Evolutionary conservation across 306 rosid genomes (phyloP), one percentile per base, ranked within the genome.

Genomic region (Malus fusca): DNA sequence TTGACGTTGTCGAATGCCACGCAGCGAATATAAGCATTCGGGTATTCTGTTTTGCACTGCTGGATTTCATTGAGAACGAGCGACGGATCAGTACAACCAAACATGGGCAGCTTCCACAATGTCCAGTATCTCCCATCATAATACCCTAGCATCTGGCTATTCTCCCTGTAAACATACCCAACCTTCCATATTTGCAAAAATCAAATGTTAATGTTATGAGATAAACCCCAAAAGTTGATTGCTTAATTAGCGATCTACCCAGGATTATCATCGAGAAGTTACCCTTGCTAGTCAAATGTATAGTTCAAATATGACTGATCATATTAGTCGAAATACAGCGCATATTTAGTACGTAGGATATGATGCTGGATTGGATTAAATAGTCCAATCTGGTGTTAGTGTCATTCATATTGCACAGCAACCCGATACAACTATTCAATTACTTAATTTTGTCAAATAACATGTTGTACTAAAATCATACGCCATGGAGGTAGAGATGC

Each of bases 121-220:
- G 97, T 89, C 94, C 97, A 91, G 73, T 91, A 91, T 72, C 97
- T 87, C 13, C 97, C 97, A 79, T 91, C 97, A 77, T 91, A 89
- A 79, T 91, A 91, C n/a, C 97, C 97, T 4, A 94, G 91, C 82
- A 83, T 89, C 43, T 21, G 70, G 78, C 92, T 89, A 73, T 89
- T 86, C 74, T 82, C 91, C 75, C 94, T 87, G 4, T 13, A 69
- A 67, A 91, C 26, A 74, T 25, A 17, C 62, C 94, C 97, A 75
- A 72, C 74, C 97, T 91, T 83, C 79, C 67, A 71, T 19, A 13
- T 2, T 31, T 40, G 25, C 55, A 73, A 35, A 15, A 23, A 40
- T 25, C 53, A 72, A 61, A 72, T 15, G 23, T 37, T 25, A 56
- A 58, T 9, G 6, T n/a, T 4, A 6, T 14, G 3, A 21, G 22